phyloP scores from a whole-genome alignment of 176 grass and related monocot genomes.

The Ampelocalamus luodianensis region DNA sequence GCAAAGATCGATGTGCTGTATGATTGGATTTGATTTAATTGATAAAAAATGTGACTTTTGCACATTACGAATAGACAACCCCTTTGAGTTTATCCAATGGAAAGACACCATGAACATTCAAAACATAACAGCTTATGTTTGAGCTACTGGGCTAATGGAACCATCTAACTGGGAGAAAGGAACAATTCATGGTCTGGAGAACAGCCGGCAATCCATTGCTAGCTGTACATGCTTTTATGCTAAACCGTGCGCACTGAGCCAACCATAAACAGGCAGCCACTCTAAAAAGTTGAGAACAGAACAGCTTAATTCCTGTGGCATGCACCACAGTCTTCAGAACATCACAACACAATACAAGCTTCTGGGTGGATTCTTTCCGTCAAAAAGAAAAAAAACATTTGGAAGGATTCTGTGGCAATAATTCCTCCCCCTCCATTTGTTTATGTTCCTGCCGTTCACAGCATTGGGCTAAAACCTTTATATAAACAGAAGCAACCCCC shows the following conservation, averaged over 20 bases:
- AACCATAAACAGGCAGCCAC: slow-evolving; percentile 20
- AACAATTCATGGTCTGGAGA: slow-evolving; percentile 46
- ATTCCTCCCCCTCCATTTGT: slow-evolving; percentile 29
- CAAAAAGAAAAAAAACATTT: slow-evolving; percentile 39
- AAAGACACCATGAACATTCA: slow-evolving; percentile 15
- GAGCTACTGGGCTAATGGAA: background rate
- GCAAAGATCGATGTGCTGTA: too few species aligned
- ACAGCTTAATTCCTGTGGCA: slow-evolving; percentile 42
- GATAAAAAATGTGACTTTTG: too few species aligned
- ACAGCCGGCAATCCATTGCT: slow-evolving; percentile 41
- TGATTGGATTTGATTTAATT: too few species aligned
- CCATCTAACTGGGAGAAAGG: slow-evolving; percentile 30
- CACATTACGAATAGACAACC: too few species aligned
- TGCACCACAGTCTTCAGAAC: slow-evolving; percentile 15
- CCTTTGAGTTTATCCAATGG: background rate
- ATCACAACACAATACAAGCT: slow-evolving; percentile 33
- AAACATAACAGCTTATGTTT: background rate
- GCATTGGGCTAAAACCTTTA: slow-evolving; percentile 19
- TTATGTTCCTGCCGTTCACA: slow-evolving; percentile 14
- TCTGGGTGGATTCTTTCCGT: slow-evolving; percentile 27
- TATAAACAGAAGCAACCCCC: slow-evolving; percentile 41
- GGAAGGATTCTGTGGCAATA: slow-evolving; percentile 43
- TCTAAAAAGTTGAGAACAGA: slow-evolving; percentile 31
- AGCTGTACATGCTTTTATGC: slow-evolving; percentile 38
- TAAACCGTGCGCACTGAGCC: slow-evolving; percentile 28